phyloP scores from a whole-genome alignment of 176 grass and related monocot species.

The Oryza officinalis region DNA sequence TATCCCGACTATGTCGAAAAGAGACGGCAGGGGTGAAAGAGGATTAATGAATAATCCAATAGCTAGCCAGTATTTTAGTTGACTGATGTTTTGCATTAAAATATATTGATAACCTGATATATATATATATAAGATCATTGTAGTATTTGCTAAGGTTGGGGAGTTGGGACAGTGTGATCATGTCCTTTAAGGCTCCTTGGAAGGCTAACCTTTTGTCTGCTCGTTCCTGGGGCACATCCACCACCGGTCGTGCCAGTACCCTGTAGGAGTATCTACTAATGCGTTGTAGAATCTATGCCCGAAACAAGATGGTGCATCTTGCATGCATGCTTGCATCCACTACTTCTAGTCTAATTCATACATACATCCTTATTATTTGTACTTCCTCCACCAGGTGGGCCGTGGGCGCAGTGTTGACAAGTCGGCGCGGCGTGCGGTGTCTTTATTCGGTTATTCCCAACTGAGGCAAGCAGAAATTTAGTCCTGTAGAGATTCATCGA shows the following conservation, averaged over 20 bases:
- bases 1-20: too few relatives aligned
- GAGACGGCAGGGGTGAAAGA: too few relatives aligned
- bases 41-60: too few relatives aligned
- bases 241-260: background rate
- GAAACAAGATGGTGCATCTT: background rate
- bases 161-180: background rate
- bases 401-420: slow-evolving; percentile 29
- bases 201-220: slow-evolving; percentile 1
- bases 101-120: too few relatives aligned
- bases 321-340: slow-evolving; percentile 36
- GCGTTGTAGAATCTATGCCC: slow-evolving; percentile 35
- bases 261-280: slow-evolving; percentile 35
- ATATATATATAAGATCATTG: too few relatives aligned
- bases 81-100: too few relatives aligned
- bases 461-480: slow-evolving; percentile 8
- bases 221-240: background rate
- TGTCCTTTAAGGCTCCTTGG: background rate
- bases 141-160: background rate
- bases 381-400: slow-evolving; percentile 22
- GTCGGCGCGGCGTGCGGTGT: background rate
- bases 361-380: background rate
- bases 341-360: background rate
- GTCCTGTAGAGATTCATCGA: slow-evolving; percentile 3
- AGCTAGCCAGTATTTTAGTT: too few relatives aligned
- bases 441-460: slow-evolving; percentile 33